A percentile compares a stretch with the other conserved stretches of the same genome.
Conservation (phyloP, 345 rosid genomes). For the Carallia brachiata region DNA sequence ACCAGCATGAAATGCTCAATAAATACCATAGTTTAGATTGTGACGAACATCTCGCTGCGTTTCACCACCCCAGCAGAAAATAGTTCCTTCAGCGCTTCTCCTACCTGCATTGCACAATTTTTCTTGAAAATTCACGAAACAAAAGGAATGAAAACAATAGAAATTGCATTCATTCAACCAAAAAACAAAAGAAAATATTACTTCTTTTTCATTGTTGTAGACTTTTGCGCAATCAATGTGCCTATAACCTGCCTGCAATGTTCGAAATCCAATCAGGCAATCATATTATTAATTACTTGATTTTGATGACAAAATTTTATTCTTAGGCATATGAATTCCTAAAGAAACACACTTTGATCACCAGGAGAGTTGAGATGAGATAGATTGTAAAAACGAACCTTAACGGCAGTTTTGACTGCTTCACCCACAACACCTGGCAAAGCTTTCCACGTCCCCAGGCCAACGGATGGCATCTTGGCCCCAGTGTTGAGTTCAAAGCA, state of each 20-base stretch:
- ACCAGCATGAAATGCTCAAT: background rate
- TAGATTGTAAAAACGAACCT: conserved; percentile 29
- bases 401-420: conserved; percentile 40
- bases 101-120: conserved; percentile 33
- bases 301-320: background rate
- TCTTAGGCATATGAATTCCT: background rate
- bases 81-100: conserved; percentile 41
- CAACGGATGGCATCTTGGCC: conserved; percentile 47
- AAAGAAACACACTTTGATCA: background rate
- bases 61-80: conserved; percentile 43
- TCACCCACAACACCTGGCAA: conserved; percentile 43
- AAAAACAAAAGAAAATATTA: background rate
- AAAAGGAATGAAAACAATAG: background rate
- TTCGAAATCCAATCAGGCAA: background rate
- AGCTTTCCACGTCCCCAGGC: conserved; percentile 61
- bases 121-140: no score
- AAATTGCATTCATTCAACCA: no score
- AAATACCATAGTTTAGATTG: conserved; percentile 50
- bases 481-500: conserved; percentile 51
- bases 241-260: conserved; percentile 49
- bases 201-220: conserved; percentile 56
- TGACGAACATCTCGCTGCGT: conserved; percentile 46
- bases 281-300: background rate
- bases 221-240: conserved; percentile 48
- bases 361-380: background rate